phyloP scores from a whole-genome alignment of 306 rosid species.

The Dryas drummondii region DNA sequence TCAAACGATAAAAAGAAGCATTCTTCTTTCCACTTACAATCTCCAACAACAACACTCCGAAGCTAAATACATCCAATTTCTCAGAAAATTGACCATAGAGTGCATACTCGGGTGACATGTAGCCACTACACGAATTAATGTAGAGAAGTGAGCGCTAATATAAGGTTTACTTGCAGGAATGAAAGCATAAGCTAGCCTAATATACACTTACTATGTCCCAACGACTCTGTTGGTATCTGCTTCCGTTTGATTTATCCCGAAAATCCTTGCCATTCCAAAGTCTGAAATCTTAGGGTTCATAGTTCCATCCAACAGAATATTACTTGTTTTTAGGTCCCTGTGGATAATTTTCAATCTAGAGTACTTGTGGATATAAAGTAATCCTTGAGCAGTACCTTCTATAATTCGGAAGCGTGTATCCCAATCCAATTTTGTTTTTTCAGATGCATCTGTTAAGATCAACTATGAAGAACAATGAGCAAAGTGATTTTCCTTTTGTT shows the following conservation, averaged over 20 bases:
- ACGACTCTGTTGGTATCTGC: constrained; percentile 14
- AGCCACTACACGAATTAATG: constrained; percentile 8
- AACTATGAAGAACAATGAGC: neutral
- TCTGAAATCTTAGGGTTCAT: constrained; percentile 25
- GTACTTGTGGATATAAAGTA: constrained; percentile 33
- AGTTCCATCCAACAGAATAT: constrained; percentile 4
- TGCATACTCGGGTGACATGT: constrained; percentile 29
- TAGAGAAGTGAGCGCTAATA: neutral
- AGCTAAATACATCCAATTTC: constrained; percentile 27
- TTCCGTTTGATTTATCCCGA: constrained; percentile 10
- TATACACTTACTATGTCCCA: constrained; percentile 28
- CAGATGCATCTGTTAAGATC: neutral
- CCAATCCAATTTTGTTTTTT: constrained; percentile 33
- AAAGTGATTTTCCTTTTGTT: neutral
- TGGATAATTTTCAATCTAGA: constrained; percentile 20
- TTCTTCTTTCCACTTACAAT: constrained; percentile 29
- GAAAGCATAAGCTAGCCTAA: too few relatives aligned
- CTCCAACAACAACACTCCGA: constrained; percentile 20
- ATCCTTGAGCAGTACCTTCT: constrained; percentile 7
- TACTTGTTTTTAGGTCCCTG: constrained; percentile 28
- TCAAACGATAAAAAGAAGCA: neutral
- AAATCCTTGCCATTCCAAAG: constrained; percentile 25
- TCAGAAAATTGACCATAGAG: constrained; percentile 2
- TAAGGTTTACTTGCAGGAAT: neutral
- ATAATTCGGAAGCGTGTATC: constrained; percentile 36